These are phyloP conservation scores for Penicillium occitanis DNA, from an alignment of 2,329 filamentous ascomycete genomes.

Conservation along the genomic window DNA sequence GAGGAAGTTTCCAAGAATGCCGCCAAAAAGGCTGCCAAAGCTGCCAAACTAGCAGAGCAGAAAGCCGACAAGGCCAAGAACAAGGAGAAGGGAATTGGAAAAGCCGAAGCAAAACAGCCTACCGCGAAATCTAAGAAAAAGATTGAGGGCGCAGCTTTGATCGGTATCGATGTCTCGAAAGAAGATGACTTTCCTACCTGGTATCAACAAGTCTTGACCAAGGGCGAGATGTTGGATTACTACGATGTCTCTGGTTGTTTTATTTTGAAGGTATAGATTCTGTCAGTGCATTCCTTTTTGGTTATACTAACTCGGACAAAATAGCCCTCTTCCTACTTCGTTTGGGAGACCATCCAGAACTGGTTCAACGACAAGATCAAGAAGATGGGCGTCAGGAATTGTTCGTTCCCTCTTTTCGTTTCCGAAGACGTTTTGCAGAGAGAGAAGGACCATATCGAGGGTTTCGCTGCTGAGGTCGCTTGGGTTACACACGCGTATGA, in stretches of 20 bases:
- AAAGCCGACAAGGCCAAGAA: constrained; percentile 41
- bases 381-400: constrained; percentile 88
- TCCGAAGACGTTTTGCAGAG: constrained; percentile 80
- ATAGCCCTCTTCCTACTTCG: constrained; percentile 62
- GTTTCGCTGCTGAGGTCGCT: constrained; percentile 76
- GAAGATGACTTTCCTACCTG: constrained; percentile 84
- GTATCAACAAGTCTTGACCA: constrained; percentile 97
- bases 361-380: constrained; percentile 70
- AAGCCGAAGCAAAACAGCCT: constrained; percentile 47
- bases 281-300: neutral
- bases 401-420: constrained; percentile 95
- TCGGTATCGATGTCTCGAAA: constrained; percentile 85
- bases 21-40: constrained; percentile 52
- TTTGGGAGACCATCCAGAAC: constrained; percentile 66
- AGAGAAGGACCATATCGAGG: constrained; percentile 96
- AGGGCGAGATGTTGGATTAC: constrained; percentile 97
- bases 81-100: constrained; percentile 44
- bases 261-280: constrained; percentile 67
- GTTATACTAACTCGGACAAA: constrained; percentile 5
- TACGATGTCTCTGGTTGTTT: constrained; percentile 98
- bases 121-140: constrained; percentile 53
- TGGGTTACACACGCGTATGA: constrained; percentile 53
- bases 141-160: constrained; percentile 64
- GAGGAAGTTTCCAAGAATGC: constrained; percentile 44
- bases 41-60: constrained; percentile 44